Evolutionary conservation across 2,329 filamentous ascomycete genomes (phyloP).

Genomic region (Eutypa lata): DNA sequence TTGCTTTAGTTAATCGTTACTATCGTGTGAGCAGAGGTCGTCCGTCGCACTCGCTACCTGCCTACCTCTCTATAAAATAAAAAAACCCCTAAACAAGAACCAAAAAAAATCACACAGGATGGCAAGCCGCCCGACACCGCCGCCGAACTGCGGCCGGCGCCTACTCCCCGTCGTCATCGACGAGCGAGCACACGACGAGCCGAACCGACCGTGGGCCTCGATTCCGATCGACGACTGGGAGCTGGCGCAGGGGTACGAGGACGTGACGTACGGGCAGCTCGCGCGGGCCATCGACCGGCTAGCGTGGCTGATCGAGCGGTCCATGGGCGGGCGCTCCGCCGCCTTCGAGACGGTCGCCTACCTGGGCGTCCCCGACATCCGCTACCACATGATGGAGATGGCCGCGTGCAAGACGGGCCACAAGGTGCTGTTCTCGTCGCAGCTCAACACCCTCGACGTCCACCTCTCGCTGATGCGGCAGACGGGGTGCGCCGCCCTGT

Average conservation of each 20-base stretch:
- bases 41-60: too few species aligned
- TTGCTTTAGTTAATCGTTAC: too few species aligned
- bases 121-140: background rate
- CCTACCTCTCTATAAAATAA: too few species aligned
- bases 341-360: conserved; percentile 17
- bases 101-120: too few species aligned
- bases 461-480: conserved; percentile 18
- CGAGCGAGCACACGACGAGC: conserved; percentile 11
- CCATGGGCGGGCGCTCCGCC: conserved; percentile 11
- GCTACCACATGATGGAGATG: conserved; percentile 21
- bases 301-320: conserved; percentile 15
- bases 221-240: conserved; percentile 19
- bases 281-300: conserved; percentile 20
- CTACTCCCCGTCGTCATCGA: conserved; percentile 15
- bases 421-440: conserved; percentile 18
- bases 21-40: too few species aligned
- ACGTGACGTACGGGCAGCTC: conserved; percentile 12
- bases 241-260: conserved; percentile 18
- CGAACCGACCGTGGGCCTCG: conserved; percentile 13
- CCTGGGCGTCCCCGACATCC: conserved; percentile 14
- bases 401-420: conserved; percentile 21
- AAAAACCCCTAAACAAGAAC: too few species aligned
- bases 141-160: conserved; percentile 6
- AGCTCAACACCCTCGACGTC: conserved; percentile 14
- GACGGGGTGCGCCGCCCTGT: conserved; percentile 13